These are phyloP conservation scores for Anethum foeniculum DNA, from an alignment of 140 eudicot genomes.

Conservation along the genomic window DNA sequence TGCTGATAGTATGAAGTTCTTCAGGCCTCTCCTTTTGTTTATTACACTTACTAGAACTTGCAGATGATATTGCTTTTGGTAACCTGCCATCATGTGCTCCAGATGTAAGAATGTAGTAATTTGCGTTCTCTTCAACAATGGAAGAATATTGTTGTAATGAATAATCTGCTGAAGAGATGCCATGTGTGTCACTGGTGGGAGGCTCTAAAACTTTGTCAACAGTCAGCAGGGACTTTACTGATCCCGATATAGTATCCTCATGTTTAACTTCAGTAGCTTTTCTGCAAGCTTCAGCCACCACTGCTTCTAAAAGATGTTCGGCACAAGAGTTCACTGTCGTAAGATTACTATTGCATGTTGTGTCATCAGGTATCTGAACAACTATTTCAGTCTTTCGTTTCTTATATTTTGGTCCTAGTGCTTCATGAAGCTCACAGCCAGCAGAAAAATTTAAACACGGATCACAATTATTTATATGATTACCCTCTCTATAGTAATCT, in stretches of 20 bases:
- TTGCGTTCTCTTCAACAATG: conserved; percentile 24
- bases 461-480: conserved; percentile 4
- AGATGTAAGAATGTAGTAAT: conserved; percentile 36
- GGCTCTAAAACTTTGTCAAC: conserved; percentile 34
- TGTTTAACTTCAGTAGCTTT: conserved; percentile 9
- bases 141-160: conserved; percentile 33
- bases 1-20: conserved; percentile 30
- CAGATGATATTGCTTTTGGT: conserved; percentile 49
- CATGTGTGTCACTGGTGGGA: conserved; percentile 31
- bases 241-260: conserved; percentile 16
- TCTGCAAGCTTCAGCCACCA: conserved; percentile 35
- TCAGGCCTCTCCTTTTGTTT: conserved; percentile 41
- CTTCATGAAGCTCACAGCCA: conserved; percentile 83
- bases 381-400: conserved; percentile 33
- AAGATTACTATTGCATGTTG: conserved; percentile 26
- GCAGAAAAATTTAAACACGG: conserved; percentile 44
- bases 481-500: neutral
- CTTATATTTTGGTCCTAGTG: conserved; percentile 51
- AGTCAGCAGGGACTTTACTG: conserved; percentile 25
- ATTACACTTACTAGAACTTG: conserved; percentile 65
- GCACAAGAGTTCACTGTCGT: conserved; percentile 31
- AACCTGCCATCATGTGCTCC: conserved; percentile 25
- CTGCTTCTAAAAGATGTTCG: conserved; percentile 52
- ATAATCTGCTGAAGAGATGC: conserved; percentile 41
- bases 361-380: conserved; percentile 38